phyloP scores from a whole-genome alignment of 371 early-diverging fungal species.

The Mucor circinelloides region DNA sequence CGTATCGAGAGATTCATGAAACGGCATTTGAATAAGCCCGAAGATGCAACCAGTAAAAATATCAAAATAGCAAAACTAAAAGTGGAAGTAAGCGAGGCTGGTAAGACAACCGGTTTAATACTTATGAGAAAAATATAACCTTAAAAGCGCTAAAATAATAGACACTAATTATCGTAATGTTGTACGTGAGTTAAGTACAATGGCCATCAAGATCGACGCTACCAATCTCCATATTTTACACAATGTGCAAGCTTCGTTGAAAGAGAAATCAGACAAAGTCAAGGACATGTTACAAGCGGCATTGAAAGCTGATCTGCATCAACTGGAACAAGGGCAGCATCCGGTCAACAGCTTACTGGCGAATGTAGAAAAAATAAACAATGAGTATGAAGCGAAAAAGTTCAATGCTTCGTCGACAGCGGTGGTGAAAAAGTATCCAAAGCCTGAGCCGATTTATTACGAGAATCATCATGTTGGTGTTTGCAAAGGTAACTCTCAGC shows the following conservation, averaged over 20 bases:
- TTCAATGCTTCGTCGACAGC: constrained; percentile 4
- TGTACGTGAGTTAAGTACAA: constrained; percentile 28
- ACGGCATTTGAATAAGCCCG: constrained; percentile 21
- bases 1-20: constrained; percentile 35
- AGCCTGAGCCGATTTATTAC: constrained; percentile 24
- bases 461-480: constrained; percentile 32
- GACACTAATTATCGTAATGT: constrained; percentile 32
- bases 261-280: constrained; percentile 21
- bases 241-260: constrained; percentile 15
- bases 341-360: constrained; percentile 5
- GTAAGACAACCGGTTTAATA: constrained; percentile 10
- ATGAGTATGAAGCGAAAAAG: constrained; percentile 9
- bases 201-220: constrained; percentile 23
- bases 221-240: constrained; percentile 27
- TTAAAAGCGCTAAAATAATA: constrained; percentile 3
- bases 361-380: constrained; percentile 4
- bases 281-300: constrained; percentile 14
- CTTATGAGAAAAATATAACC: neutral
- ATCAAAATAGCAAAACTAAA: constrained; percentile 29
- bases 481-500: constrained; percentile 28
- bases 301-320: constrained; percentile 12
- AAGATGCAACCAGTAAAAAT: constrained; percentile 25
- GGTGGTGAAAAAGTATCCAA: constrained; percentile 5
- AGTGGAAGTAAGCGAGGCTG: constrained; percentile 32
- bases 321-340: constrained; percentile 12